These are phyloP conservation scores for Metschnikowia gelsemii DNA, from an alignment of 805 yeast species.

Conservation along the genomic window DNA sequence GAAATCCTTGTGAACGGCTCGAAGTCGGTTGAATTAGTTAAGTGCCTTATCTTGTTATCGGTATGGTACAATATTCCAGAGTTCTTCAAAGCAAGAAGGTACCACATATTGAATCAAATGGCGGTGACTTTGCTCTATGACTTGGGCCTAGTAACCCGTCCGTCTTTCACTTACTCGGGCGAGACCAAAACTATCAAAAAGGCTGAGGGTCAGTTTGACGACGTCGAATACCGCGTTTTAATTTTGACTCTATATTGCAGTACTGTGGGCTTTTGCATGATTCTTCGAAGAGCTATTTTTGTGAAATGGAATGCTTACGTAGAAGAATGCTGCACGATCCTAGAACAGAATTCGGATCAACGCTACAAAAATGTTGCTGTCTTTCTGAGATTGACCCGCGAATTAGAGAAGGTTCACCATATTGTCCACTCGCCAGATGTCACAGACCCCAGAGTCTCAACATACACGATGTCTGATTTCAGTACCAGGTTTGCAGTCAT, in stretches of 20 bases:
- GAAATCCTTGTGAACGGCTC: conserved; percentile 70
- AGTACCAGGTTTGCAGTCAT: conserved; percentile 46
- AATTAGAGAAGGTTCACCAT: conserved; percentile 61
- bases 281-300: conserved; percentile 60
- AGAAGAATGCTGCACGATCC: conserved; percentile 54
- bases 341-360: conserved; percentile 39
- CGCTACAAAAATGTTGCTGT: conserved; percentile 48
- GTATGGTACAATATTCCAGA: conserved; percentile 87
- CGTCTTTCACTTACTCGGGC: conserved; percentile 25
- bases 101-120: conserved; percentile 64
- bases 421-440: conserved; percentile 44
- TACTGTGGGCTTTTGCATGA: conserved; percentile 62
- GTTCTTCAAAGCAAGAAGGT: conserved; percentile 73
- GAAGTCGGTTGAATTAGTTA: conserved; percentile 66
- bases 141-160: conserved; percentile 64
- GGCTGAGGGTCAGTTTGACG: conserved; percentile 20
- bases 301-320: conserved; percentile 65
- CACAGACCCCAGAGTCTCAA: conserved; percentile 27
- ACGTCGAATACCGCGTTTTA: conserved; percentile 49
- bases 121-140: conserved; percentile 72
- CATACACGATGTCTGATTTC: conserved; percentile 48
- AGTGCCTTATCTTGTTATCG: conserved; percentile 57
- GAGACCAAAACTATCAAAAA: conserved; percentile 12
- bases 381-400: conserved; percentile 57
- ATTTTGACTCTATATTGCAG: conserved; percentile 60